phyloP scores from a whole-genome alignment of 306 rosid genomes.

The Vigna unguiculata region DNA sequence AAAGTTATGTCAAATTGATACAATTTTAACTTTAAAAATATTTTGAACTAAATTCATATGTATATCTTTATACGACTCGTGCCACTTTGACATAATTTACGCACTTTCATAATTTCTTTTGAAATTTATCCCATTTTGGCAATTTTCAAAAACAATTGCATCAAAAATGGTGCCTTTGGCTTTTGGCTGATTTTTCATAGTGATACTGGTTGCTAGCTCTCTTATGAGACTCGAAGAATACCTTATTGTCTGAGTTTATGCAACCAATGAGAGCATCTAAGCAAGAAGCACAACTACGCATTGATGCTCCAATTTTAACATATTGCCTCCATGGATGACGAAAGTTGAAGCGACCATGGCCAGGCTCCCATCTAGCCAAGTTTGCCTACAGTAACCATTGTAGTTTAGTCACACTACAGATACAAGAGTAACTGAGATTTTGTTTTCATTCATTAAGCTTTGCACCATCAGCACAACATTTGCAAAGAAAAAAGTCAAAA shows the following conservation, averaged over 20 bases:
- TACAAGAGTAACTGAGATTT: background rate
- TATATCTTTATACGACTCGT: no score
- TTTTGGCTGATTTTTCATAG: no score
- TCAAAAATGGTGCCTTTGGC: no score
- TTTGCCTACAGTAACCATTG: constrained; percentile 60
- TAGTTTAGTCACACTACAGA: constrained; percentile 22
- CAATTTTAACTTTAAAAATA: no score
- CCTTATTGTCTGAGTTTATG: constrained; percentile 65
- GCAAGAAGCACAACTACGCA: constrained; percentile 82
- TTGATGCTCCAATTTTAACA: constrained; percentile 71
- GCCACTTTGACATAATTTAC: no score
- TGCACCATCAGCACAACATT: background rate
- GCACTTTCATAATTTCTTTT: no score
- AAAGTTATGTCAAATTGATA: no score
- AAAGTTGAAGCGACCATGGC: constrained; percentile 79
- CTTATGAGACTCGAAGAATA: background rate
- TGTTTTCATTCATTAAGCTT: background rate
- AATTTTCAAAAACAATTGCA: no score
- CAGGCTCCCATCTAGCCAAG: constrained; percentile 92
- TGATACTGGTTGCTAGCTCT: no score
- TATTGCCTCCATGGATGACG: constrained; percentile 91
- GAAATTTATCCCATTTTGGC: no score
- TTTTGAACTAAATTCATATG: no score
- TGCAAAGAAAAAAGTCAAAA: background rate
- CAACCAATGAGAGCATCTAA: constrained; percentile 83